phyloP scores from a whole-genome alignment of 495 filamentous ascomycete species.

The Annulohypoxylon moriforme region DNA sequence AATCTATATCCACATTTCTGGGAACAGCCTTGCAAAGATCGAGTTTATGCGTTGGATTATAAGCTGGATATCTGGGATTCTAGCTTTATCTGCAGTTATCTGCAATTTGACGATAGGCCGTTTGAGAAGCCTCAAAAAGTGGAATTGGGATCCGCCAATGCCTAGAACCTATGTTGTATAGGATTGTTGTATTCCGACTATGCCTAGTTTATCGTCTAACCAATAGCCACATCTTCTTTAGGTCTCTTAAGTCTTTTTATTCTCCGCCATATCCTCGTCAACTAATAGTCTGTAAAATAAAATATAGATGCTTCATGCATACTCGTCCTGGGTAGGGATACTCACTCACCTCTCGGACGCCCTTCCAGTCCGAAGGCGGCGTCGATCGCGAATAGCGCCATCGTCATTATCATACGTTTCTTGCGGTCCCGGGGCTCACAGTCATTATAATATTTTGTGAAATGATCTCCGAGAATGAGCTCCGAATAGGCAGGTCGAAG shows the following conservation, averaged over 20 bases:
- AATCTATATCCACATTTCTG: constrained; percentile 9
- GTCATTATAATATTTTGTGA: constrained; percentile 19
- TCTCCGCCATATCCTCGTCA: constrained; percentile 10
- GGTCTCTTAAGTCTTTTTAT: background rate
- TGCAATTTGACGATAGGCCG: background rate
- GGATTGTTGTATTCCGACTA: background rate
- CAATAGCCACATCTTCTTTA: background rate
- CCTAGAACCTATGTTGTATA: constrained; percentile 1
- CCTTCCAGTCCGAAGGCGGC: constrained; percentile 5
- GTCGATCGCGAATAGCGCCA: constrained; percentile 15
- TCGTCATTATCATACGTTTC: constrained; percentile 36
- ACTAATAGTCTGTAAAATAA: constrained; percentile 1
- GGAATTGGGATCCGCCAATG: background rate
- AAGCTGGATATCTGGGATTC: background rate
- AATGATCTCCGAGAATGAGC: constrained; percentile 24
- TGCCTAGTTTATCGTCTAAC: background rate
- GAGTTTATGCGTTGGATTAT: constrained; percentile 1
- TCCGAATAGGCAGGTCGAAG: constrained; percentile 43
- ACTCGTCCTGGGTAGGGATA: background rate
- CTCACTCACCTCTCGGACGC: background rate
- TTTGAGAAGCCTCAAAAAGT: constrained; percentile 11
- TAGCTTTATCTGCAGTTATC: background rate
- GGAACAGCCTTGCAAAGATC: background rate
- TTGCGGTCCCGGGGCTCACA: background rate
- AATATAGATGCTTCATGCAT: background rate